These are phyloP conservation scores for Fusarium multiceps DNA, from an alignment of 2,329 filamentous ascomycete species.

Conservation along the genomic window DNA sequence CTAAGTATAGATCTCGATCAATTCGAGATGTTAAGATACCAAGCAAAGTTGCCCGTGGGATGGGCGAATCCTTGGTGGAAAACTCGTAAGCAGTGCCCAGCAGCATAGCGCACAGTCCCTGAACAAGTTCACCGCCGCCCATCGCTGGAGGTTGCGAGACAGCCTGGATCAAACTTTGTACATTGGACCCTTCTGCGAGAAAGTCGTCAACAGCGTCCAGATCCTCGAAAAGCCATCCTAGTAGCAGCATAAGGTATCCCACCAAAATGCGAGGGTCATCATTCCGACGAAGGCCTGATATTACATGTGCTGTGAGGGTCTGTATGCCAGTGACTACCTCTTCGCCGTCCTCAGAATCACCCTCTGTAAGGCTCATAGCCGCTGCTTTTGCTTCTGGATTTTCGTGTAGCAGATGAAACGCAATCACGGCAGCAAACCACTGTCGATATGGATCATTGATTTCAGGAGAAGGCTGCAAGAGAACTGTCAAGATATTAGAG, in stretches of 20 bases:
- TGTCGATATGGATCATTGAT: slow-evolving; percentile 83
- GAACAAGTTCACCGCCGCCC: slow-evolving; percentile 74
- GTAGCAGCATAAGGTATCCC: slow-evolving; percentile 89
- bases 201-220: slow-evolving; percentile 93
- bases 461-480: slow-evolving; percentile 74
- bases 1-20: slow-evolving; percentile 87
- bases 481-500: slow-evolving; percentile 86
- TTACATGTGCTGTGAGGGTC: slow-evolving; percentile 85
- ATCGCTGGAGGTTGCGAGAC: slow-evolving; percentile 68
- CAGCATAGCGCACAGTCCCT: slow-evolving; percentile 85
- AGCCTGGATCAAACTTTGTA: slow-evolving; percentile 85
- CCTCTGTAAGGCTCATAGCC: slow-evolving; percentile 86
- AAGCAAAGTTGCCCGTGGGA: slow-evolving; percentile 83
- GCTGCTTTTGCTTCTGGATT: slow-evolving; percentile 81
- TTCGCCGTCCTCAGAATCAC: slow-evolving; percentile 88
- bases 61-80: slow-evolving; percentile 94
- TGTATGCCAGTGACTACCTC: slow-evolving; percentile 96
- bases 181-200: slow-evolving; percentile 87
- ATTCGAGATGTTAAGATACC: slow-evolving; percentile 80
- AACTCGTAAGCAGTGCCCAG: slow-evolving; percentile 95
- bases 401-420: slow-evolving; percentile 87
- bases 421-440: slow-evolving; percentile 89
- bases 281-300: slow-evolving; percentile 78
- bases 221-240: slow-evolving; percentile 92
- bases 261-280: slow-evolving; percentile 84